These are phyloP conservation scores for Skeletonema costatum DNA, from an alignment of 108 stramenopile species.

Conservation along the genomic window DNA sequence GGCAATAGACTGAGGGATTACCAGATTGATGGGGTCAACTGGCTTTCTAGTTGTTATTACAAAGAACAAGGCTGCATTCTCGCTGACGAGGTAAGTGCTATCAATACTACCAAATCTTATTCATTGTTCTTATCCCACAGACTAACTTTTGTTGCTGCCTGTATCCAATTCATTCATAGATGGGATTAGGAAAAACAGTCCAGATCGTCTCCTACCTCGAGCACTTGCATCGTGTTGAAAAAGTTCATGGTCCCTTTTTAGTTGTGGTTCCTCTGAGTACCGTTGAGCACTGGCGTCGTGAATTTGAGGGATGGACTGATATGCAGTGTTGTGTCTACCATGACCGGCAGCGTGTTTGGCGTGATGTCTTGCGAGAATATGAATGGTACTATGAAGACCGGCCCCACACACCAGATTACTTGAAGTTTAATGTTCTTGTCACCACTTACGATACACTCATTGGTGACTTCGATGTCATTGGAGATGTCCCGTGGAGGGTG, in stretches of 20 bases:
- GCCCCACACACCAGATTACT: conserved; percentile 93
- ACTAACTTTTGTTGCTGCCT: background rate
- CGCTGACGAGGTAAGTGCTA: conserved; percentile 74
- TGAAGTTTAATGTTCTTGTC: conserved; percentile 95
- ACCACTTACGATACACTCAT: conserved; percentile 95
- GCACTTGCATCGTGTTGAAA: conserved; percentile 92
- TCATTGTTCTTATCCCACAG: too few relatives aligned
- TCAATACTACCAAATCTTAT: too few relatives aligned
- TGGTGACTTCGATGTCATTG: conserved; percentile 89
- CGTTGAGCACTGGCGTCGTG: conserved; percentile 98
- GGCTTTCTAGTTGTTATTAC: conserved; percentile 94
- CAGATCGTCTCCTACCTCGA: conserved; percentile 96
- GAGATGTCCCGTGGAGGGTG: conserved; percentile 86
- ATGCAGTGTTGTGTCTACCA: conserved; percentile 97
- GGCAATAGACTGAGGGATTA: conserved; percentile 89
- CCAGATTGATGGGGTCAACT: conserved; percentile 96
- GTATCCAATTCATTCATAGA: conserved; percentile 12
- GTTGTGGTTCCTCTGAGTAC: conserved; percentile 97
- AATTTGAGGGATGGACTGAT: conserved; percentile 97
- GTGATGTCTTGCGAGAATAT: conserved; percentile 96
- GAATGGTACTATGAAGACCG: conserved; percentile 98
- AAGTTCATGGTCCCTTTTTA: conserved; percentile 91
- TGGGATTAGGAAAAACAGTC: conserved; percentile 91
- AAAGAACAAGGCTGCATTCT: conserved; percentile 91
- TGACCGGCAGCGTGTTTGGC: conserved; percentile 92